Evolutionary conservation across 768 basidiomycete species (phyloP).

Genomic region (Rhodosporidiobolus sp.): DNA sequence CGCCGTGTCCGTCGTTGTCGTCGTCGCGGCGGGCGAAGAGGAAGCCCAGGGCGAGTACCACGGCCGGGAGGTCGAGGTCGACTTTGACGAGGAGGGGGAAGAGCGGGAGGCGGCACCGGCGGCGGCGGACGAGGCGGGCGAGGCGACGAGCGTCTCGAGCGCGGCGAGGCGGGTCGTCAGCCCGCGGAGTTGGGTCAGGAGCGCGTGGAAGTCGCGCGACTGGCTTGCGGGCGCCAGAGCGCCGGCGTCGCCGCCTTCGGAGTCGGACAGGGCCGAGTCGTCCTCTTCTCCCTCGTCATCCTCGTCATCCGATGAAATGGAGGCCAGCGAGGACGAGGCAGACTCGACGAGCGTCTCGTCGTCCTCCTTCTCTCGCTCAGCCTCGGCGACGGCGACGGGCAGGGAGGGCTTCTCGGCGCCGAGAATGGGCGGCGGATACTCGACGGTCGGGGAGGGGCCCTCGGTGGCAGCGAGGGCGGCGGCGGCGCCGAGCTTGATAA

Average conservation of each 20-base stretch:
- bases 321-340: too few species aligned
- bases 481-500: constrained; percentile 38
- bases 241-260: not conserved
- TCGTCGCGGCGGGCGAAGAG: not conserved
- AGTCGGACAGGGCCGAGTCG: not conserved
- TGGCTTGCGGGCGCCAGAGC: constrained; percentile 2
- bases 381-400: not conserved
- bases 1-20: not conserved
- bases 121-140: not conserved
- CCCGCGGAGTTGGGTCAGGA: constrained; percentile 19
- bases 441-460: constrained; percentile 6
- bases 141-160: constrained; percentile 29
- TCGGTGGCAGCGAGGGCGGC: constrained; percentile 9
- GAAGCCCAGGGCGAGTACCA: too few species aligned
- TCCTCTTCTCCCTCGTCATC: not conserved
- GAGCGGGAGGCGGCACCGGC: too few species aligned
- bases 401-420: not conserved
- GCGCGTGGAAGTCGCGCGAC: constrained; percentile 29
- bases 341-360: not conserved
- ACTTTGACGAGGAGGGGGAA: not conserved
- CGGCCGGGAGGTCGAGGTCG: not conserved
- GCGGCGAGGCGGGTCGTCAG: constrained; percentile 27
- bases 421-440: constrained; percentile 39
- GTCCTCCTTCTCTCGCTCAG: not conserved
- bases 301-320: too few species aligned